phyloP scores from a whole-genome alignment of 1,284 basidiomycete genomes.

The Tilletia walkeri region DNA sequence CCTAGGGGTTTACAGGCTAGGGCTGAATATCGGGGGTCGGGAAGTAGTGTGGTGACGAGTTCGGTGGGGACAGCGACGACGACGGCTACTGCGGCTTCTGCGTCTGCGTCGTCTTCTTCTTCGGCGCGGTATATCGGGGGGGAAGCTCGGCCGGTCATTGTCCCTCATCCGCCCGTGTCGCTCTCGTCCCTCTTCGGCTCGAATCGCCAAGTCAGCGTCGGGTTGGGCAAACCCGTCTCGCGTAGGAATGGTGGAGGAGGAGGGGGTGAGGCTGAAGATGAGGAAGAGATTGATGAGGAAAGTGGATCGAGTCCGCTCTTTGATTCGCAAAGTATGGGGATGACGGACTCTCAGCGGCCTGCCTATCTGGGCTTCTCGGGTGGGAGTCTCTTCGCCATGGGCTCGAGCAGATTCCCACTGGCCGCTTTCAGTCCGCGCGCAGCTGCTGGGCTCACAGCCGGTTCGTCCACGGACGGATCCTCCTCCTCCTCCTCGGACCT shows the following conservation, averaged over 20 bases:
- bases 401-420: slow-evolving; percentile 39
- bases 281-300: not conserved
- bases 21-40: not conserved
- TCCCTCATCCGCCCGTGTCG: slow-evolving; percentile 36
- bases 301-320: not conserved
- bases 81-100: not conserved
- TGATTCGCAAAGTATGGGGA: slow-evolving; percentile 11
- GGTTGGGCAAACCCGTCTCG: not conserved
- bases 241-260: not conserved
- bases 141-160: slow-evolving; percentile 31
- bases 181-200: slow-evolving; percentile 19
- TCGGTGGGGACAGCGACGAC: not conserved
- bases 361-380: slow-evolving; percentile 46
- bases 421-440: slow-evolving; percentile 34
- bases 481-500: too few species aligned
- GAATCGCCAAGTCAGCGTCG: not conserved
- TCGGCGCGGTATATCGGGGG: not conserved
- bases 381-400: slow-evolving; percentile 47
- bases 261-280: not conserved
- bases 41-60: not conserved
- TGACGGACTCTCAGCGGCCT: slow-evolving; percentile 19
- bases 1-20: slow-evolving; percentile 14
- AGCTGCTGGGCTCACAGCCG: not conserved
- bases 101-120: not conserved
- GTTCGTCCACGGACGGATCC: not conserved